These are phyloP conservation scores for Coemansia reversa DNA, from an alignment of 192 early-diverging fungal genomes.

Conservation along the genomic window DNA sequence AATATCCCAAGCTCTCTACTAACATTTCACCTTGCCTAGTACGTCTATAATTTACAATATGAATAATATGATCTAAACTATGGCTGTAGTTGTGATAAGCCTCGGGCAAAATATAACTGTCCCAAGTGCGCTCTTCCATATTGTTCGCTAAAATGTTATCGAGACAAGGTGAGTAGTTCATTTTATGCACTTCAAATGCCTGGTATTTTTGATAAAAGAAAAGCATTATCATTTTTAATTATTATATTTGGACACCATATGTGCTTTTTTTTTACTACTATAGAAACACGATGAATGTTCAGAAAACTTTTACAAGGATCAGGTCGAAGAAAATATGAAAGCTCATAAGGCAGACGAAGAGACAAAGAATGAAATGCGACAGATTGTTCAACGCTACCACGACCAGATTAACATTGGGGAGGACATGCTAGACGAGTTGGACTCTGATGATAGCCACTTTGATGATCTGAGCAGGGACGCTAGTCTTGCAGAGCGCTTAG, in stretches of 20 bases:
- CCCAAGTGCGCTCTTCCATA: constrained; percentile 44
- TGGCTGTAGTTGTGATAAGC: constrained; percentile 39
- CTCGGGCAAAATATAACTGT: constrained; percentile 46
- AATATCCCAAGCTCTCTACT: too few species aligned
- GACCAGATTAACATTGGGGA: constrained; percentile 15
- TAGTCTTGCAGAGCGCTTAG: constrained; percentile 20
- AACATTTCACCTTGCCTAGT: too few species aligned
- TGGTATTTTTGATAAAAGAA: too few species aligned
- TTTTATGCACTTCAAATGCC: background rate
- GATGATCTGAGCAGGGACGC: constrained; percentile 2
- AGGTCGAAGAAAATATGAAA: constrained; percentile 33
- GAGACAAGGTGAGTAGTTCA: constrained; percentile 29
- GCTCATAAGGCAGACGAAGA: constrained; percentile 38
- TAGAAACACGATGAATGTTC: constrained; percentile 40
- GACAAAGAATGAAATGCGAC: constrained; percentile 38
- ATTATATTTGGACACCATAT: background rate
- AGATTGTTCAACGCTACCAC: constrained; percentile 28
- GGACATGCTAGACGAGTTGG: constrained; percentile 12
- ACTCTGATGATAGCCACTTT: background rate
- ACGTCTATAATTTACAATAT: too few species aligned
- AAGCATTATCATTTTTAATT: too few species aligned
- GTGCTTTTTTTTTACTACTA: background rate
- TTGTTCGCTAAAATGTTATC: constrained; percentile 46
- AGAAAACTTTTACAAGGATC: constrained; percentile 45
- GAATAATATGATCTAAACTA: background rate